A percentile compares a stretch with the other conserved stretches of the same genome.
Conservation (phyloP, 164 flowering plant genomes). For the Cinnamomum chago region DNA sequence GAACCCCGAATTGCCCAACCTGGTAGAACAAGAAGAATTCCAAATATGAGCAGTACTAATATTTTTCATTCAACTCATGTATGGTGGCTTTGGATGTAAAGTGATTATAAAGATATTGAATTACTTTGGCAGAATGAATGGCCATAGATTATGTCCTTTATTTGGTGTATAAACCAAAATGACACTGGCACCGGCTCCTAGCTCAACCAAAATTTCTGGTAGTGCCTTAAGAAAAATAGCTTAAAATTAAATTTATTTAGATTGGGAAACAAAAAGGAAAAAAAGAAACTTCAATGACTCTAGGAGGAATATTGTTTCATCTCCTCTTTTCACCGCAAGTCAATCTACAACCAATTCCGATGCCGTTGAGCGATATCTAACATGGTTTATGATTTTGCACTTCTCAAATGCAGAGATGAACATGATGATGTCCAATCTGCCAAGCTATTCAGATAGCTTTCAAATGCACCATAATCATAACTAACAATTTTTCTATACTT, state of each 20-base stretch:
- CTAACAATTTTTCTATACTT: neutral
- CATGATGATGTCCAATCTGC: neutral
- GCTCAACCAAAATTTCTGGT: too few species aligned
- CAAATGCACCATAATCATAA: neutral
- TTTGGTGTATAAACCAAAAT: neutral
- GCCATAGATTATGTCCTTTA: neutral
- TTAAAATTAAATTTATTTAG: too few species aligned
- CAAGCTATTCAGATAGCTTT: neutral
- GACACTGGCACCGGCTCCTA: neutral
- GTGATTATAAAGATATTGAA: too few species aligned
- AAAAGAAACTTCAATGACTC: too few species aligned
- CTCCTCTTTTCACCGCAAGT: neutral
- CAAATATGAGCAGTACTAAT: neutral
- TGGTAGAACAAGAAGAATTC: neutral
- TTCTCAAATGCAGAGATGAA: neutral
- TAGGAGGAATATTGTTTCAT: neutral
- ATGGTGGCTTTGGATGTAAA: neutral
- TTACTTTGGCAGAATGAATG: neutral
- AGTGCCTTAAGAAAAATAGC: too few species aligned
- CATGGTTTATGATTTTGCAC: neutral
- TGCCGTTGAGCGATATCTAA: neutral
- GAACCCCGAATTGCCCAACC: slow-evolving; percentile 54
- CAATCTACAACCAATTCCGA: neutral
- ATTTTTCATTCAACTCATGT: neutral
- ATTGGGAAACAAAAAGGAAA: too few species aligned